Base-by-base conservation (phyloP, 1,284 basidiomycete genomes). In the Rhodotorula sp. region DNA sequence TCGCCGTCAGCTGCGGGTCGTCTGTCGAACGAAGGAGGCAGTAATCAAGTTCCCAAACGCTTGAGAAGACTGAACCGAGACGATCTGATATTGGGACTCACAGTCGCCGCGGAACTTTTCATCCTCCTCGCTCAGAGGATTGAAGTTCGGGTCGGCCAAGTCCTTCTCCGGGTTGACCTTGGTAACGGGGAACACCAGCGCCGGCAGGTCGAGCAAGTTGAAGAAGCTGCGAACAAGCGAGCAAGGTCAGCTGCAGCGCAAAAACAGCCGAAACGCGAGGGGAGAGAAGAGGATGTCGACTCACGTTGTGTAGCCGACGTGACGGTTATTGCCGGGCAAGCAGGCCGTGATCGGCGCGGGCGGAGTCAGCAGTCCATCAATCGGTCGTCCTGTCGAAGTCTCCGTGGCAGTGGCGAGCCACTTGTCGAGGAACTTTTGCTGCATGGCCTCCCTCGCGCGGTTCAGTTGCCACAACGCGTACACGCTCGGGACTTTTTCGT, bases 301-400 rank as follows among this genome's bases (percentile, higher is more conserved):
- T 18, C 20, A 65, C 64, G n/a, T 53, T 1, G 64, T 66, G 51
- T 66, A 60, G 37, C 59, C 59, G 7, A 51, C 42, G 8, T 60
- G 59, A 1, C 22, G 24, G 53, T 66, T 66, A 3, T 29, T 29
- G 22, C 59, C 51, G 5, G 42, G 58, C 30, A 29, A 18, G 14
- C 30, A 44, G 3, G 64, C 64, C 42, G 64, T 60, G 14, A 60
- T 26, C 1, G 58, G 64, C 30, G 49, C 53, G 0, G 22, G 37
- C 2, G 64, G 64, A 10, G 81, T 80, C 49, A 90, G 85, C 57
- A 89, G 84, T 0, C 86, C 86, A 75, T 88, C 87, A 24, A 88
- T 82, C 7, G 82, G 81, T 60, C 86, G 80, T 17, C 86, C 85
- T n/a, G 83, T 83, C 29, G 77, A 64, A 0, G 87, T 88, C n/a